Conservation (phyloP, 805 yeast species). For the Nakazawaea siamensis region DNA sequence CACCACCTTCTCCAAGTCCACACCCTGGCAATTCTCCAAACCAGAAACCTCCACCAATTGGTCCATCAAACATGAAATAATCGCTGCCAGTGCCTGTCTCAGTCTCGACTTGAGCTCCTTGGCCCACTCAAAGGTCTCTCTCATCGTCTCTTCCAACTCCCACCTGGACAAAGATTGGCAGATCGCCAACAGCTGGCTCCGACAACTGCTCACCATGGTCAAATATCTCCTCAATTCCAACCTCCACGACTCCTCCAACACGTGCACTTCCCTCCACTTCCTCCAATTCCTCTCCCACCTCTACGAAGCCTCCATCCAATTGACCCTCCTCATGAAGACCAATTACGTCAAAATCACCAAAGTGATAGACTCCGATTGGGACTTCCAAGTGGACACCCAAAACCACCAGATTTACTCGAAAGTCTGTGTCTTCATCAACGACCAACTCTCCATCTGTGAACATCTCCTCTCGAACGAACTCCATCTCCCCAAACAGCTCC, state of each 20-base stretch:
- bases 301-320: constrained; percentile 3
- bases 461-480: background rate
- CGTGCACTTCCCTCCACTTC: constrained; percentile 1
- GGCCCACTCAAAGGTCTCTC: background rate
- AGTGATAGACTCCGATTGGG: constrained; percentile 6
- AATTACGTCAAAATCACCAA: constrained; percentile 1
- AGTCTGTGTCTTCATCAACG: constrained; percentile 6
- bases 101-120: no score
- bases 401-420: constrained; percentile 5
- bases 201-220: constrained; percentile 1
- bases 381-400: constrained; percentile 5
- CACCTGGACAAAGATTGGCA: constrained; percentile 5
- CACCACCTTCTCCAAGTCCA: background rate
- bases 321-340: constrained; percentile 5
- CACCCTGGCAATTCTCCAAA: constrained; percentile 7
- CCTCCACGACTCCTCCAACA: background rate
- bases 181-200: constrained; percentile 7
- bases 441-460: constrained; percentile 8
- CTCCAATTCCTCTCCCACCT: constrained; percentile 5
- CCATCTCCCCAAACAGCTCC: background rate
- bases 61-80: constrained; percentile 4
- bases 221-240: constrained; percentile 3
- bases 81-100: constrained; percentile 1
- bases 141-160: background rate
- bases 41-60: background rate